These are phyloP conservation scores for Furcasterigmium furcatum DNA, from an alignment of 2,329 filamentous ascomycete genomes.

Conservation along the genomic window DNA sequence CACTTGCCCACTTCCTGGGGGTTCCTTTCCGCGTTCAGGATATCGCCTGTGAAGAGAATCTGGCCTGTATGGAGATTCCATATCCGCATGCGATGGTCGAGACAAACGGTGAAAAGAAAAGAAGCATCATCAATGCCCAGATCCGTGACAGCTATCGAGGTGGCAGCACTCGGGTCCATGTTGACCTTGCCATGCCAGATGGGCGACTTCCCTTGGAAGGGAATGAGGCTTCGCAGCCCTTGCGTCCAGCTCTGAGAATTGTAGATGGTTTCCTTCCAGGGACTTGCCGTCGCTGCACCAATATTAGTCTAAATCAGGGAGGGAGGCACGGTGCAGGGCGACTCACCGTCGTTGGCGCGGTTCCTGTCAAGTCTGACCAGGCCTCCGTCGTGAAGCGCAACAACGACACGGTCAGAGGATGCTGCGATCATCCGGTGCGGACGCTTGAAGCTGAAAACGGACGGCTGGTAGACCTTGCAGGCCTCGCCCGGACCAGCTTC, in stretches of 20 bases:
- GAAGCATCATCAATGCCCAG: conserved; percentile 46
- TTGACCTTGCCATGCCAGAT: conserved; percentile 61
- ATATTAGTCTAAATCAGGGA: conserved; percentile 4
- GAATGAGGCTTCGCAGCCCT: conserved; percentile 62
- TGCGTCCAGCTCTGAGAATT: conserved; percentile 71
- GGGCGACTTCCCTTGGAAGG: conserved; percentile 62
- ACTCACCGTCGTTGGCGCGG: conserved; percentile 42
- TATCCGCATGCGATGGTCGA: conserved; percentile 84
- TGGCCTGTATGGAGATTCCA: conserved; percentile 87
- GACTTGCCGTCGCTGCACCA: conserved; percentile 20
- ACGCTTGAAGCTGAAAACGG: conserved; percentile 72
- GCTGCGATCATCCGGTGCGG: conserved; percentile 79
- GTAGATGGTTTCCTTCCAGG: conserved; percentile 71
- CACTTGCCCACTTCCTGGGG: conserved; percentile 70
- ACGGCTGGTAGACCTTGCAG: conserved; percentile 71
- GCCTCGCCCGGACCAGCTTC: conserved; percentile 74
- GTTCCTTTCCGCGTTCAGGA: conserved; percentile 65
- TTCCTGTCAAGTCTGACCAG: conserved; percentile 68
- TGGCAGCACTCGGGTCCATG: conserved; percentile 66
- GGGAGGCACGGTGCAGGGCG: neutral
- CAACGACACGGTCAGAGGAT: conserved; percentile 69
- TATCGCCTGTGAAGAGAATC: conserved; percentile 72
- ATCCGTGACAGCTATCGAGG: conserved; percentile 54
- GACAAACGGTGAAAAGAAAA: conserved; percentile 74
- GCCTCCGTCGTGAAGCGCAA: conserved; percentile 78